These are phyloP conservation scores for Adenanthera pavonina DNA, from an alignment of 306 rosid species.

Conservation along the genomic window DNA sequence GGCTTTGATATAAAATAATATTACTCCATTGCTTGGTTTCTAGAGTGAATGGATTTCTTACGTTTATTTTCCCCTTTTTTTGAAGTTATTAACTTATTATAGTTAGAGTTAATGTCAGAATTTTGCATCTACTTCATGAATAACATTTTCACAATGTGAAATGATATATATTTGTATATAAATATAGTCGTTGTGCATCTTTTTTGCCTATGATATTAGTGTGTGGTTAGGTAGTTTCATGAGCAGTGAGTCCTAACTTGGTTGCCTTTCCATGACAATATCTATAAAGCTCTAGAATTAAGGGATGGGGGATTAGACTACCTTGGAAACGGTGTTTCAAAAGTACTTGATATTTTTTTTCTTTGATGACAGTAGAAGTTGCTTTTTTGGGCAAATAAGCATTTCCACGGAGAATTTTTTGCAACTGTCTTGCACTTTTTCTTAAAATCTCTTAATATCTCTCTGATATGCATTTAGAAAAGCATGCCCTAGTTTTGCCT, in stretches of 20 bases:
- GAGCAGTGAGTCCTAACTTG: not conserved
- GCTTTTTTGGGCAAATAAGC: not conserved
- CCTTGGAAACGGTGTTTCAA: conserved; percentile 96
- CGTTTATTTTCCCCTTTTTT: not conserved
- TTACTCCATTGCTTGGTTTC: not conserved
- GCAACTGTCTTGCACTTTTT: not conserved
- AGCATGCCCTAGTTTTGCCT: not conserved
- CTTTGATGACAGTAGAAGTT: not conserved
- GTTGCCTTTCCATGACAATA: conserved; percentile 49
- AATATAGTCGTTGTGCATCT: not conserved
- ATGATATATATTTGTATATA: conserved; percentile 19
- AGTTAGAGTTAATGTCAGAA: not conserved
- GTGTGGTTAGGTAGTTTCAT: conserved; percentile 19
- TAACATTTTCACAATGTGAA: not conserved
- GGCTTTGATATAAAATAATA: not conserved
- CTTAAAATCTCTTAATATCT: not conserved
- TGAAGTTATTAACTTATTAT: not conserved
- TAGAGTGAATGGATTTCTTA: conserved; percentile 5
- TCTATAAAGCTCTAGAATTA: conserved; percentile 93
- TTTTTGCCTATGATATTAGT: not conserved
- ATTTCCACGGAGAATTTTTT: not conserved
- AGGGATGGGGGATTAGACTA: conserved; percentile 96
- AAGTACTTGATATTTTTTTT: conserved; percentile 52
- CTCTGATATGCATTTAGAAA: not conserved
- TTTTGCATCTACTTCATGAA: not conserved